Evolutionary conservation across 371 early-diverging fungal genomes (phyloP).

Genomic region (Mortierella sp.): DNA sequence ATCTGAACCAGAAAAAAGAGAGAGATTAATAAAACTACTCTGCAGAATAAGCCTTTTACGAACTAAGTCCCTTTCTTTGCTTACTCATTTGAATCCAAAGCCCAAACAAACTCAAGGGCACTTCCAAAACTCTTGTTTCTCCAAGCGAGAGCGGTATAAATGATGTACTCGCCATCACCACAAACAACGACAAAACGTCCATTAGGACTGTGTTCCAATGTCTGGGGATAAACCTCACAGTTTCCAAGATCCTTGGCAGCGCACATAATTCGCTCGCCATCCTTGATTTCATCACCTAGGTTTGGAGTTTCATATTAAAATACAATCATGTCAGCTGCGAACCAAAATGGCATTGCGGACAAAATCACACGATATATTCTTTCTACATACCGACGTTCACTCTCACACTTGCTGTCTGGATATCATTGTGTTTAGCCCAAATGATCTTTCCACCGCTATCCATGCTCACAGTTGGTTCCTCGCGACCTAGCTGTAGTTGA

Average conservation of each 20-base stretch:
- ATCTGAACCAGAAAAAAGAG: neutral
- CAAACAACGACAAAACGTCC: slow-evolving; percentile 98
- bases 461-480: slow-evolving; percentile 97
- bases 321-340: neutral
- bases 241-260: slow-evolving; percentile 95
- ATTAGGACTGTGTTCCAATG: slow-evolving; percentile 96
- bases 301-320: neutral
- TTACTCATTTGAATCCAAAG: slow-evolving; percentile 88
- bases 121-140: slow-evolving; percentile 98
- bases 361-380: neutral
- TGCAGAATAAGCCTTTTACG: no score
- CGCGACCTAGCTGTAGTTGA: slow-evolving; percentile 79
- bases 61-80: no score
- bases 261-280: slow-evolving; percentile 91
- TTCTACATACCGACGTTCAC: slow-evolving; percentile 60
- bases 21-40: neutral
- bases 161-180: slow-evolving; percentile 99
- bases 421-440: slow-evolving; percentile 97
- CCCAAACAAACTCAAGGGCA: slow-evolving; percentile 97
- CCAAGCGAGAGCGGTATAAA: slow-evolving; percentile 99
- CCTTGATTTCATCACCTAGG: slow-evolving; percentile 75
- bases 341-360: no score
- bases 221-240: slow-evolving; percentile 97
- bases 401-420: slow-evolving; percentile 94
- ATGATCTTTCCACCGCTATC: slow-evolving; percentile 96